phyloP scores from a whole-genome alignment of 768 basidiomycete species.

The Hemileccinum rubropunctum region DNA sequence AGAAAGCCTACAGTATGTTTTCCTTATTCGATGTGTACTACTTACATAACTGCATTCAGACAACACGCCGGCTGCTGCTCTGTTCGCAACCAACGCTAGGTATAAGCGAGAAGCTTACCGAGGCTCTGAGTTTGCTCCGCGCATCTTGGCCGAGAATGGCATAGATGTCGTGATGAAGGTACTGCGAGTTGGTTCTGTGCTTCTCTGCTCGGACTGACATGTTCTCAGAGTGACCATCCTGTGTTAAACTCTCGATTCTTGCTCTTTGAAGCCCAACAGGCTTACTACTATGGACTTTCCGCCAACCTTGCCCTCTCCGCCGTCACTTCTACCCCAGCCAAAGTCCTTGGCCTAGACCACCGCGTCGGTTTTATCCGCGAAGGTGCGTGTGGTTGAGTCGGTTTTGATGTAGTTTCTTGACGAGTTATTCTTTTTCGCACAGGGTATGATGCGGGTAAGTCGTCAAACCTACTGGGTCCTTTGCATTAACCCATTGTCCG shows the following conservation, averaged over 20 bases:
- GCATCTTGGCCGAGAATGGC: constrained; percentile 55
- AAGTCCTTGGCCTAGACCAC: constrained; percentile 68
- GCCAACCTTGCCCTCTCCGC: constrained; percentile 62
- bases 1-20: constrained; percentile 53
- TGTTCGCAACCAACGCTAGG: constrained; percentile 79
- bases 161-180: constrained; percentile 63
- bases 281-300: constrained; percentile 71
- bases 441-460: constrained; percentile 70
- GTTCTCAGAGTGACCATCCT: constrained; percentile 48
- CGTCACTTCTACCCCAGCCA: constrained; percentile 71
- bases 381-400: constrained; percentile 33
- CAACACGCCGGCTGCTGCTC: constrained; percentile 65
- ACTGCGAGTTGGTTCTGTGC: constrained; percentile 26
- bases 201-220: constrained; percentile 5
- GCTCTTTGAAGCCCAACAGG: constrained; percentile 59
- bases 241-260: constrained; percentile 55
- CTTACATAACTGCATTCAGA: constrained; percentile 28
- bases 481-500: background rate
- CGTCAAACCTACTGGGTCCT: background rate
- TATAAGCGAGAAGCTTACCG: constrained; percentile 62
- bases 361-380: constrained; percentile 62
- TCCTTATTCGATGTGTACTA: background rate
- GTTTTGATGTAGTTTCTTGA: background rate
- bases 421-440: background rate
- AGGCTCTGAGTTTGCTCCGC: constrained; percentile 62